phyloP scores from a whole-genome alignment of 768 basidiomycete genomes.

The Royoungia palumana region DNA sequence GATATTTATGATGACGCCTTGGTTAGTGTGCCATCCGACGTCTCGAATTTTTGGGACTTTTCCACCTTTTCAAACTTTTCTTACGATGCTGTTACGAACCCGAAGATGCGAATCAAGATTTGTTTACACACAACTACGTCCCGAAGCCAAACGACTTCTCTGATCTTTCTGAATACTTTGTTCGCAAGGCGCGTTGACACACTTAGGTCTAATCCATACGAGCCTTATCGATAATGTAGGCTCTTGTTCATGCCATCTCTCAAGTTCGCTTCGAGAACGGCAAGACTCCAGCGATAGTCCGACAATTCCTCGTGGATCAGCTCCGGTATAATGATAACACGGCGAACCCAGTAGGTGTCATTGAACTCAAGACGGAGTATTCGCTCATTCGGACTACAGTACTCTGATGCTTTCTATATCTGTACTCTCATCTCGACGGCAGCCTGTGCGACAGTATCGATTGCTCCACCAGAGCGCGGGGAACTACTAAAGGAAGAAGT shows the following conservation, averaged over 20 bases:
- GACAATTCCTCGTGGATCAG: constrained; percentile 87
- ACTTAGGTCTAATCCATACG: neutral
- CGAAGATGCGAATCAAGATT: constrained; percentile 73
- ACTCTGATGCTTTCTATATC: constrained; percentile 88
- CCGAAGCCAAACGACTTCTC: constrained; percentile 94
- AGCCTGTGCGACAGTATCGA: constrained; percentile 75
- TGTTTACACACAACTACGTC: constrained; percentile 86
- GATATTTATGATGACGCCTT: constrained; percentile 11
- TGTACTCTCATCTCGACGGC: constrained; percentile 81
- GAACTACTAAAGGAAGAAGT: constrained; percentile 71
- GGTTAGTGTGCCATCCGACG: constrained; percentile 77
- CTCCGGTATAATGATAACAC: constrained; percentile 96
- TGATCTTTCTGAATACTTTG: constrained; percentile 89
- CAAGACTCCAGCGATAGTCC: constrained; percentile 80
- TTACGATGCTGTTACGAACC: constrained; percentile 88
- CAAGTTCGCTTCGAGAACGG: constrained; percentile 84
- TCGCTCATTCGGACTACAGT: constrained; percentile 44
- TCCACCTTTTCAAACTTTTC: constrained; percentile 95
- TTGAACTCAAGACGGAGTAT: neutral
- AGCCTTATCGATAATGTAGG: constrained; percentile 40
- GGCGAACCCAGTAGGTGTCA: constrained; percentile 66
- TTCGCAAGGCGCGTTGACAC: constrained; percentile 67
- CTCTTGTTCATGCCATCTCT: constrained; percentile 77
- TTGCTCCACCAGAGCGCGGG: constrained; percentile 74
- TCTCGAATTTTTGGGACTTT: constrained; percentile 86